phyloP scores from a whole-genome alignment of 257 asterid species.

The Solanum pinnatisectum region DNA sequence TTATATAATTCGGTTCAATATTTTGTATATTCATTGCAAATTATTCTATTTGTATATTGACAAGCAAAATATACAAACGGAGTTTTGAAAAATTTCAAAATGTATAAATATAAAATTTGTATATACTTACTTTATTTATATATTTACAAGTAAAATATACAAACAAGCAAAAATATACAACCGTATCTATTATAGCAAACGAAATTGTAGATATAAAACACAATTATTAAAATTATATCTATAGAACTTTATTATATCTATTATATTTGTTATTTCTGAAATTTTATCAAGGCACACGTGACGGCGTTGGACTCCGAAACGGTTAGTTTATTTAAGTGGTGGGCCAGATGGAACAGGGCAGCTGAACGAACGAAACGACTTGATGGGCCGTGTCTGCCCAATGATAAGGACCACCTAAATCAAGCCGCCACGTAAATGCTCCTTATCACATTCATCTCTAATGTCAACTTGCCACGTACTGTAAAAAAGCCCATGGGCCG shows the following conservation, averaged over 20 bases:
- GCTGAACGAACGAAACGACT: not conserved
- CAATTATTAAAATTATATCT: too few relatives aligned
- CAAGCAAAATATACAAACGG: too few relatives aligned
- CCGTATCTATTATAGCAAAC: rapidly evolving
- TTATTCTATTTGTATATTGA: too few relatives aligned
- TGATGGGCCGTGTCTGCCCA: not conserved
- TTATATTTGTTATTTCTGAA: too few relatives aligned
- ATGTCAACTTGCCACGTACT: not conserved
- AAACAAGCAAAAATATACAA: too few relatives aligned
- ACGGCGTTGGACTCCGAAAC: not conserved
- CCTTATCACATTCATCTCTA: not conserved
- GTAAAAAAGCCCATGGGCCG: not conserved
- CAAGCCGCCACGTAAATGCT: conserved; percentile 23
- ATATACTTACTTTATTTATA: too few relatives aligned
- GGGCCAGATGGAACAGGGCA: not conserved
- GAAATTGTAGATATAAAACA: rapidly evolving
- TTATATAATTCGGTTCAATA: too few relatives aligned
- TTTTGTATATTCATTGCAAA: too few relatives aligned
- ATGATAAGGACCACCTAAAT: not conserved
- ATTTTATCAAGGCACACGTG: not conserved
- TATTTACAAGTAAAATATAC: too few relatives aligned
- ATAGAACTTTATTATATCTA: too few relatives aligned
- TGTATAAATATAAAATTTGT: too few relatives aligned
- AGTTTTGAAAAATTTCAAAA: too few relatives aligned
- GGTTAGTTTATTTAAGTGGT: not conserved